Base-by-base conservation (phyloP, 2,329 filamentous ascomycete genomes). In the Teratosphaeria viscida region DNA sequence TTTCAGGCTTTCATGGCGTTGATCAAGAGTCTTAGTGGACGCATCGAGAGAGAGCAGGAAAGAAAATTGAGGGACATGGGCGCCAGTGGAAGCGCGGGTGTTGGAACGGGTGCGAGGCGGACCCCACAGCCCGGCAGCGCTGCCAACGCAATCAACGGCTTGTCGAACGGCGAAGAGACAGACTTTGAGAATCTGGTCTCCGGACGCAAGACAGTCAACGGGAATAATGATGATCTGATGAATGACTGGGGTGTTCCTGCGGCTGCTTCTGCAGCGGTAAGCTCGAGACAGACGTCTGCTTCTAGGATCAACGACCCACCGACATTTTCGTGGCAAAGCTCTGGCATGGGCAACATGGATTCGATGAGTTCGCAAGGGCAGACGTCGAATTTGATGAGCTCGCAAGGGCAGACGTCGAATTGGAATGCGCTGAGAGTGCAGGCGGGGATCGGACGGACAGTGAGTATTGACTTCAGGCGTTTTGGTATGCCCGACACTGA, bases 151-250 rank as follows among this genome's bases (percentile, higher is more conserved):
- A 49, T 32, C 35, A 85, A 83, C 3, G 85, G 85, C 29, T 64
- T 77, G 52, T 81, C 78, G 2, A 81, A 74, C n/a, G 78, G 78
- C n/a, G 80, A 77, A 12, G 81, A 88, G 55, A 83, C 88, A 60
- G 90, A 95, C 69, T 99, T 97, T 69, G 92, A 96, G 72, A 84
- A 84, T 1, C 83, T 99, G 2, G 92, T 99, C 57, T 90, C 95
- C 68, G 92, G 92, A 8, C 84, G 83, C 59, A 77, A 79, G n/a
- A 66, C 67, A 10, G 35, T 14, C 14, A 52, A 16, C 43, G 65
- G 67, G 19, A 47, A 23, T 16, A 69, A 70, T 12, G 69, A 68
- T 55, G 74, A 78, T 54, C 60, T 72, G 37, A 75, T 78, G 63
- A 76, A 77, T 61, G 69, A 76, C 55, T 79, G 77, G 77, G 73